These are phyloP conservation scores for Ogataea ganodermae DNA, from an alignment of 805 yeast species.

Conservation along the genomic window DNA sequence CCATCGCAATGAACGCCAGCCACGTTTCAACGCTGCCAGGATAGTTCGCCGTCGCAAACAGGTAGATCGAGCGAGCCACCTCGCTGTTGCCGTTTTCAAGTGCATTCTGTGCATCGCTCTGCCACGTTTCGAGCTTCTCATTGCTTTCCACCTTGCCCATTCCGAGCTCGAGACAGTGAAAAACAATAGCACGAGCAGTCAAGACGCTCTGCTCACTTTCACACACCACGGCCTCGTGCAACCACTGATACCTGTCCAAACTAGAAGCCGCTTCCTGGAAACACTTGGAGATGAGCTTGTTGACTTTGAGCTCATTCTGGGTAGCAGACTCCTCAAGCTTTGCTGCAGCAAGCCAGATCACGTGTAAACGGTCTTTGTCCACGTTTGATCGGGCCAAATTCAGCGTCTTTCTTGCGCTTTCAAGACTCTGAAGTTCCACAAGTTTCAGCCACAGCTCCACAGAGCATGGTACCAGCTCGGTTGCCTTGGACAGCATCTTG, in stretches of 20 bases:
- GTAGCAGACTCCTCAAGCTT: constrained; percentile 61
- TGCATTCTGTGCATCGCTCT: constrained; percentile 39
- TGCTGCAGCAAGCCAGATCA: constrained; percentile 71
- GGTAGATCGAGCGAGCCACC: constrained; percentile 50
- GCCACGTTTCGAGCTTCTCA: constrained; percentile 33
- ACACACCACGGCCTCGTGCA: constrained; percentile 53
- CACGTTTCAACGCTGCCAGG: constrained; percentile 53
- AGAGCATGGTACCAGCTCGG: constrained; percentile 65
- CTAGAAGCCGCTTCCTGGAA: constrained; percentile 41
- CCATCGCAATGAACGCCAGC: constrained; percentile 45
- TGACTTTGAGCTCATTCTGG: constrained; percentile 46
- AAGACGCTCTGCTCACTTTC: constrained; percentile 47
- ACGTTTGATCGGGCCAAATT: constrained; percentile 61
- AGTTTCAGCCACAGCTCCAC: constrained; percentile 67
- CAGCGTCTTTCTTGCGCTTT: constrained; percentile 55
- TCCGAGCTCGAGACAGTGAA: constrained; percentile 39
- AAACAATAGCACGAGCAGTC: constrained; percentile 57
- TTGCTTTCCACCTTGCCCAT: constrained; percentile 30
- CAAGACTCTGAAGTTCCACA: constrained; percentile 45
- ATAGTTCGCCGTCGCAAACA: constrained; percentile 44
- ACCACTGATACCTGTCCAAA: constrained; percentile 50
- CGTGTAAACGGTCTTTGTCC: constrained; percentile 46
- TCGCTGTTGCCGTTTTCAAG: constrained; percentile 28
- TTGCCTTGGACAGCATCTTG: constrained; percentile 62
- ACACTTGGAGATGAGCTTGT: constrained; percentile 52